phyloP scores from a whole-genome alignment of 1,284 basidiomycete species.

The Boletus calvinii region DNA sequence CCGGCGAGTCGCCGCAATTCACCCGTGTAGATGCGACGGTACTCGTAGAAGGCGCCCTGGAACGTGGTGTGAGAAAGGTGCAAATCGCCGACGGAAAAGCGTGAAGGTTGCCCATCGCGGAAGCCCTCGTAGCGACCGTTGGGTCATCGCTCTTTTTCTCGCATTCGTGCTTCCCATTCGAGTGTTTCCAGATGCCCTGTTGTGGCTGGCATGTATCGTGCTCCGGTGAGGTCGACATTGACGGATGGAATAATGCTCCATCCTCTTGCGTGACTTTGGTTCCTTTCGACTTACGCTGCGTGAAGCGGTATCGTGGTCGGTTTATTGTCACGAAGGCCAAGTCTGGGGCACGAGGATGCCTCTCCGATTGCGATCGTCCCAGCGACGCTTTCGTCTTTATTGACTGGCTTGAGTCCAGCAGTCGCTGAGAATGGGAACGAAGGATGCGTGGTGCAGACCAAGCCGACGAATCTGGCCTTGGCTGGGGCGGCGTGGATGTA shows the following conservation, averaged over 20 bases:
- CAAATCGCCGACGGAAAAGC: conserved; percentile 11
- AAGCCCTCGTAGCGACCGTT: neutral
- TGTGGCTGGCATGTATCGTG: neutral
- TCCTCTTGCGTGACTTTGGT: neutral
- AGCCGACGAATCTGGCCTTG: neutral
- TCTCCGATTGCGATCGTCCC: conserved; percentile 27
- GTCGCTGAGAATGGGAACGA: conserved; percentile 36
- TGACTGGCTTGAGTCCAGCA: neutral
- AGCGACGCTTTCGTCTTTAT: conserved; percentile 13
- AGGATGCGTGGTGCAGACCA: conserved; percentile 30
- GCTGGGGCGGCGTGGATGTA: conserved; percentile 17
- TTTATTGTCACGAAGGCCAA: conserved; percentile 30
- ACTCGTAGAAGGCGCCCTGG: conserved; percentile 24
- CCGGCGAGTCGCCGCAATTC: neutral
- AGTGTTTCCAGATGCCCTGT: neutral
- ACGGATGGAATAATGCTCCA: neutral
- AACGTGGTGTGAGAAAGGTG: conserved; percentile 15
- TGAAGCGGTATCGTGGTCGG: conserved; percentile 28
- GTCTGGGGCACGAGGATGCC: conserved; percentile 27
- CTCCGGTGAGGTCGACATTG: neutral
- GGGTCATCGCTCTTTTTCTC: conserved; percentile 11
- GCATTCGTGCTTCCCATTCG: neutral
- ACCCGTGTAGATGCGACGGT: conserved; percentile 16
- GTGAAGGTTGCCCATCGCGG: neutral
- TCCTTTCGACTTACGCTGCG: conserved; percentile 18